Percentiles rank a stretch among this genome's conserved stretches.
These are phyloP conservation scores for Phialemonium atrogriseum DNA, from an alignment of 2,329 filamentous ascomycete genomes.

Conservation along the genomic window DNA sequence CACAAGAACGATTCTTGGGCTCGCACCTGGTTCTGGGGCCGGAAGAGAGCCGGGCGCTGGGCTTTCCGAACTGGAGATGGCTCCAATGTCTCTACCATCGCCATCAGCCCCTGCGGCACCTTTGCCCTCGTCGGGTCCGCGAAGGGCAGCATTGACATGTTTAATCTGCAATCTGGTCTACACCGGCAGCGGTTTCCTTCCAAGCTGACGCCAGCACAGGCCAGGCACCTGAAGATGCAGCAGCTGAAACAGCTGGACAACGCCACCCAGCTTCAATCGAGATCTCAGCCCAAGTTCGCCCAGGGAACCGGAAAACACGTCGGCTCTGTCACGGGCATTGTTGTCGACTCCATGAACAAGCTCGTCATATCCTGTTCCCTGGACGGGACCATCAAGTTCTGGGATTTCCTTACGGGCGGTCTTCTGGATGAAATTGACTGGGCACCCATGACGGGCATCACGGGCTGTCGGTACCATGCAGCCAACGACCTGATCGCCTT, in stretches of 20 bases:
- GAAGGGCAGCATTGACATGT: slow-evolving; percentile 82
- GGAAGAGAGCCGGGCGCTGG: slow-evolving; percentile 89
- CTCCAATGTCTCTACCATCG: slow-evolving; percentile 75
- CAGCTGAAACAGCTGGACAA: slow-evolving; percentile 51
- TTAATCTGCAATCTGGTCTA: slow-evolving; percentile 87
- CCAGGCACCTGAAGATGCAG: slow-evolving; percentile 63
- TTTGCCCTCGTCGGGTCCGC: slow-evolving; percentile 87
- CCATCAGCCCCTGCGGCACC: slow-evolving; percentile 85
- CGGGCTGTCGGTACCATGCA: slow-evolving; percentile 70
- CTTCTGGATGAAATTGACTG: slow-evolving; percentile 77
- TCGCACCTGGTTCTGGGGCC: slow-evolving; percentile 96
- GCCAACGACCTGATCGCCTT: slow-evolving; percentile 81
- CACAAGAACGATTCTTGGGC: slow-evolving; percentile 79
- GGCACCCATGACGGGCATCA: slow-evolving; percentile 68
- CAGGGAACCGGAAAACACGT: slow-evolving; percentile 65
- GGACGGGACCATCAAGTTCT: slow-evolving; percentile 94
- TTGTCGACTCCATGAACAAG: slow-evolving; percentile 84
- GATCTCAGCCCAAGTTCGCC: slow-evolving; percentile 31
- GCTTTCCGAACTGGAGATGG: slow-evolving; percentile 80
- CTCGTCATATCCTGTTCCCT: slow-evolving; percentile 76
- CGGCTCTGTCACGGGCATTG: slow-evolving; percentile 74
- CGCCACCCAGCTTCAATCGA: slow-evolving; percentile 45
- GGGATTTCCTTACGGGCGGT: slow-evolving; percentile 83
- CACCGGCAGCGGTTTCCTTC: slow-evolving; percentile 85
- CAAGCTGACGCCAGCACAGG: slow-evolving; percentile 67